These are phyloP conservation scores for Syzygium jambos DNA, from an alignment of 345 rosid species.

Conservation along the genomic window DNA sequence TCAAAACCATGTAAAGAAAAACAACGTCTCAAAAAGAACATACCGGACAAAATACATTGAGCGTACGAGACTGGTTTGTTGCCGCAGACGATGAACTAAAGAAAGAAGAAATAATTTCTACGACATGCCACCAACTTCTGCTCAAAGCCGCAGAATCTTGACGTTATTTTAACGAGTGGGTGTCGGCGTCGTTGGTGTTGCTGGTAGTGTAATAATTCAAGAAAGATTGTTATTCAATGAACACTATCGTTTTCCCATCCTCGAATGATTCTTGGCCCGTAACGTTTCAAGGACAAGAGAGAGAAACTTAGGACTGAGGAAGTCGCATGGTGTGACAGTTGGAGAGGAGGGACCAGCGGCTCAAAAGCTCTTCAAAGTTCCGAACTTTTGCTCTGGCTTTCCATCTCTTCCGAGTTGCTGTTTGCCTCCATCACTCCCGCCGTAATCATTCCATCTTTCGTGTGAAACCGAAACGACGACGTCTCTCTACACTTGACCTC, in stretches of 20 bases:
- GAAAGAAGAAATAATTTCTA: slow-evolving; percentile 15
- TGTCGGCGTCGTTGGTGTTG: neutral
- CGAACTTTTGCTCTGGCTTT: neutral
- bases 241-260: slow-evolving; percentile 13
- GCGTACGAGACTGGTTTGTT: neutral
- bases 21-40: neutral
- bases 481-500: neutral
- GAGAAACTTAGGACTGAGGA: slow-evolving; percentile 9
- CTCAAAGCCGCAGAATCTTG: slow-evolving; percentile 27
- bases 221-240: neutral
- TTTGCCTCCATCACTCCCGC: slow-evolving; percentile 11
- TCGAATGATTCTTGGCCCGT: slow-evolving; percentile 13
- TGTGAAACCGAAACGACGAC: neutral
- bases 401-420: slow-evolving; percentile 5
- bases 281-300: neutral
- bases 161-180: slow-evolving; percentile 15
- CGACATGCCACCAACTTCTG: slow-evolving; percentile 35
- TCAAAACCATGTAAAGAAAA: neutral
- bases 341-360: neutral
- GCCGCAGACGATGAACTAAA: neutral
- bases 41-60: slow-evolving; percentile 3
- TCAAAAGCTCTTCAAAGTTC: neutral
- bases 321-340: slow-evolving; percentile 11
- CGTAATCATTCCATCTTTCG: slow-evolving; percentile 21
- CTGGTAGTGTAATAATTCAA: neutral